Evolutionary conservation across 2,329 filamentous ascomycete genomes (phyloP), one percentile per base, ranked within the genome.

Genomic region (Epichloe coenophiala): DNA sequence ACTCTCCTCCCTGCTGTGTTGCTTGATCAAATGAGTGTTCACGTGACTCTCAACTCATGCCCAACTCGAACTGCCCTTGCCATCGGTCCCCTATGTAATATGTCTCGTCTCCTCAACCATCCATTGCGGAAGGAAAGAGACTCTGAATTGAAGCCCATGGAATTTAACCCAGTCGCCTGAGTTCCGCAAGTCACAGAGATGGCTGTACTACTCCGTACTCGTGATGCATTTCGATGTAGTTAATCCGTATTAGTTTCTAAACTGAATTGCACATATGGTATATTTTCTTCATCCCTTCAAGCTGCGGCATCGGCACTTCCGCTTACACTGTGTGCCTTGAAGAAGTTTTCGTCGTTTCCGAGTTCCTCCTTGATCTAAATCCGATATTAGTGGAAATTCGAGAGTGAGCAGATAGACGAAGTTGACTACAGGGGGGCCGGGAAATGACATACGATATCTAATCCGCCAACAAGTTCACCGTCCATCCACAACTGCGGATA

Each of bases 401-500:
- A 15, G 27, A 23, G 5, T 5, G 33, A 27, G 27, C 7, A 23
- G 11, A 33, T 33, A 38, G 44, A 37, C 2, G 12, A 36, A 17
- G 44, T 4, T 12, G 15, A 38, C 5, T 13, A 2, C 12, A 38
- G 7, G 21, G 33, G 15, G 9, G 4, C 6, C 11, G 19, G 2
- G 0, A n/a, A 21, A 45, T 12, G 19, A 73, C 88, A 76, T 73
- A 96, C 91, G 69, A 98, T 98, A 67, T 98, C 93, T 60, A 98
- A 71, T 1, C 93, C 93, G 52, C 93, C 91, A 21, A 97, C 84
- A 47, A 98, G 73, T 66, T 96, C 89, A 13, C 93, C 91, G 53
- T 84, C 80, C 12, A 95, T 81, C 83, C 91, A 98, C 55, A 98
- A 72, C 68, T 98, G 93, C 19, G 93, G 93, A 69, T 88, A 98